Base-by-base conservation (phyloP, 176 grass and related monocot species). In the Triticum turgidum region DNA sequence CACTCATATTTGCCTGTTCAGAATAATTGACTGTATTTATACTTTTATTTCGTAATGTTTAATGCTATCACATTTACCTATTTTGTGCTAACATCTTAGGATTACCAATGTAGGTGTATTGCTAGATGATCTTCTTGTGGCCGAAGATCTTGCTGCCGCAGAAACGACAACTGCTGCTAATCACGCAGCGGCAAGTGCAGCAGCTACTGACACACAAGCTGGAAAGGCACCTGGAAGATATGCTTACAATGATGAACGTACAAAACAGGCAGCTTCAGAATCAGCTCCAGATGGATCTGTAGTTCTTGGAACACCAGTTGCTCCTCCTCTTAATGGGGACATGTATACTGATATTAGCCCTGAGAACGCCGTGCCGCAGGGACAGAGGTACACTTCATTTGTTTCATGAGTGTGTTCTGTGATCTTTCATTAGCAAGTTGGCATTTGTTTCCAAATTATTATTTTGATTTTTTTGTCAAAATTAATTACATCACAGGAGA, bases 301-400 rank as follows among this genome's bases (percentile, higher is more conserved):
- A 45, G 90, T 94, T 74, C 90, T 99, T 73, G 94, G 97, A 80
- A 99, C 93, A 82, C 89, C 97, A 81, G 97, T 99, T 76, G 97
- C 97, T 38, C 92, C 97, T 85, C 97, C 97, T 84, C 89, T 94
- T 65, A 99, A 99, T 89, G 97, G 97, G 24, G 97, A 97, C 90
- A 90, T 97, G 83, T 90, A 99, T 61, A 93, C 92, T 65, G 97
- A 99, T 91, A 99, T 99, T 79, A 99, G 94, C 81, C 88, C 94
- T 32, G 97, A 99, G 90, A 99, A 99, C 22, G 97, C 92, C 7
- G 82, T 97, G 73, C 84, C 95, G 30, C 97, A 91, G 84, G 97
- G 90, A 80, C 92, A 94, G 74, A 93, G 97, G 97, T 99, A 81
- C 18, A 70, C 58, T 54, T 10, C 5, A 65, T 76, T 77, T 88